phyloP scores from a whole-genome alignment of 345 rosid genomes.

The Psidium guajava region DNA sequence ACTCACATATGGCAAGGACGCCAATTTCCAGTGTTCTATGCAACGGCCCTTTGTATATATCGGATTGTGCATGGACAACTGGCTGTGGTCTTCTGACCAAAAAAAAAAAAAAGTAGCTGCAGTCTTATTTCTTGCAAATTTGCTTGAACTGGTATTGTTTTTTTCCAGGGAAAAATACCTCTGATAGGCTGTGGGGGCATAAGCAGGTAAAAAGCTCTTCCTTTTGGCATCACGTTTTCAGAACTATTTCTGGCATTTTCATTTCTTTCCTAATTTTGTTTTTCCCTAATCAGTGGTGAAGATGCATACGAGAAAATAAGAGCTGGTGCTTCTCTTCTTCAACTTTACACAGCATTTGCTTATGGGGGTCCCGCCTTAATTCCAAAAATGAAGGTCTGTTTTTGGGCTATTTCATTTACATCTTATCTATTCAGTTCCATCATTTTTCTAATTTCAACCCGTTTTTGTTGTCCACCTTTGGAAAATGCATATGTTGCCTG shows the following conservation, averaged over 20 bases:
- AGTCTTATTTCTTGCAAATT: not conserved
- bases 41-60: not conserved
- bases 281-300: constrained; percentile 57
- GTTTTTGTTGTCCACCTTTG: not conserved
- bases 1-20: not conserved
- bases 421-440: not conserved
- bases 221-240: not conserved
- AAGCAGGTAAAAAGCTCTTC: constrained; percentile 45
- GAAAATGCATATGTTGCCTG: too few species aligned
- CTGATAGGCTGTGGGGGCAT: constrained; percentile 90
- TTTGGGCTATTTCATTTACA: not conserved
- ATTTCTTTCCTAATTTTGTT: not conserved
- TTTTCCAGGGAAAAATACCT: constrained; percentile 80
- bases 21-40: not conserved
- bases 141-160: not conserved
- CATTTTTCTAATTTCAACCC: not conserved
- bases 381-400: constrained; percentile 71
- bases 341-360: constrained; percentile 88
- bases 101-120: not conserved
- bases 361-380: constrained; percentile 97
- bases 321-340: constrained; percentile 95
- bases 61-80: not conserved
- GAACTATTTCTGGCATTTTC: not conserved
- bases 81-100: not conserved
- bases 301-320: constrained; percentile 93